Conservation (phyloP, 140 eudicot species). For the Anethum foeniculum region DNA sequence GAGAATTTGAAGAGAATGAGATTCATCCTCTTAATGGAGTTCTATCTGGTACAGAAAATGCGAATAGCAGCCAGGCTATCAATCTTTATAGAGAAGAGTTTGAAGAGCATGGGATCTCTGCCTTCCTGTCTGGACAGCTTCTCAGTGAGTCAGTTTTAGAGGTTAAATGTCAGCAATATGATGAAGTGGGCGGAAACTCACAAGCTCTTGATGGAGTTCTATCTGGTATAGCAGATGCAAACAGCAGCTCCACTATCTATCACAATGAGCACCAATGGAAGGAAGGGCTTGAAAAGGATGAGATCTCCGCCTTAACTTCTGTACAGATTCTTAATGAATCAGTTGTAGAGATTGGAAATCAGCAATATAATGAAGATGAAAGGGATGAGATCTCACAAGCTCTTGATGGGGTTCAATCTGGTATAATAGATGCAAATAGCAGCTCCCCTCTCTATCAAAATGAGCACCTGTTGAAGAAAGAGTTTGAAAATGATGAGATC, state of each 20-base stretch:
- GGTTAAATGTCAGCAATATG: neutral
- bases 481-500: slow-evolving; percentile 8
- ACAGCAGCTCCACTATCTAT: neutral
- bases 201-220: neutral
- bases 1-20: neutral
- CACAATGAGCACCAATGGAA: neutral
- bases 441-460: neutral
- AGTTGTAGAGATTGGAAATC: neutral
- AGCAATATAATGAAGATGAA: neutral
- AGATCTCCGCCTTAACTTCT: neutral
- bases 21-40: neutral
- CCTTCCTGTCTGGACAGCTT: neutral
- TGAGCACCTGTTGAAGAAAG: neutral
- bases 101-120: slow-evolving; percentile 10
- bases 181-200: neutral
- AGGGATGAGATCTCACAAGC: neutral
- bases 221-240: neutral
- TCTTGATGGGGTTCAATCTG: neutral
- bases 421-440: neutral
- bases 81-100: neutral
- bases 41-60: neutral
- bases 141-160: neutral
- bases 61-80: neutral
- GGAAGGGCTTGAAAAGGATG: neutral
- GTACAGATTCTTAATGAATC: neutral